phyloP scores from a whole-genome alignment of 106 monocot genomes.

The Allium fistulosum region DNA sequence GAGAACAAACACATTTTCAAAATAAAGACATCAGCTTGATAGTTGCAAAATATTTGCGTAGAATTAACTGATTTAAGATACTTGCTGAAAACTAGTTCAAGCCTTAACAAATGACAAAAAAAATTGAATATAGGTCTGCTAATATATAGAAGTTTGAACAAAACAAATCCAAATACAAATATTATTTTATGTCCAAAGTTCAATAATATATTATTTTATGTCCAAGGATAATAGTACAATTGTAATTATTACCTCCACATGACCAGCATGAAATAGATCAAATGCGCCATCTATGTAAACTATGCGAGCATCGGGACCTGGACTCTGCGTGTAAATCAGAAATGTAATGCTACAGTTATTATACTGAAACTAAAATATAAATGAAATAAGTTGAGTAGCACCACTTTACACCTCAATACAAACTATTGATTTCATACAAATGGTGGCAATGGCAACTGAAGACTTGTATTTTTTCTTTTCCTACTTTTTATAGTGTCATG shows the following conservation, averaged over 20 bases:
- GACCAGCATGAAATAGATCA: constrained; percentile 88
- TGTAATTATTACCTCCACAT: constrained; percentile 50
- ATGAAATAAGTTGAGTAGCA: no score
- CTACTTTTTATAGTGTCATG: no score
- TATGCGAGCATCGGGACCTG: constrained; percentile 71
- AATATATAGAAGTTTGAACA: background rate
- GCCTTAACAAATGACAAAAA: background rate
- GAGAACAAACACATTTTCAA: background rate
- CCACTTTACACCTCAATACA: no score
- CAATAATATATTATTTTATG: background rate
- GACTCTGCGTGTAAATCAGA: constrained; percentile 28
- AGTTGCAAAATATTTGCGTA: background rate
- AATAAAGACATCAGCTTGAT: background rate
- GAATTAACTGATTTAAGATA: background rate
- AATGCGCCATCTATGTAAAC: constrained; percentile 96
- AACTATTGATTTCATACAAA: no score
- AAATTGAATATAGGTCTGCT: background rate
- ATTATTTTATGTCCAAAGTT: no score
- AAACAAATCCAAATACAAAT: no score
- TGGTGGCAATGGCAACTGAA: no score
- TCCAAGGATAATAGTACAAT: background rate
- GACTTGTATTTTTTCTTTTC: no score
- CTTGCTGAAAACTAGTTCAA: background rate
- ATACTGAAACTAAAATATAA: no score
- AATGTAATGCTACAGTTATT: background rate